Conservation (phyloP, 2,329 filamentous ascomycete species). For the Penicillium sp. region DNA sequence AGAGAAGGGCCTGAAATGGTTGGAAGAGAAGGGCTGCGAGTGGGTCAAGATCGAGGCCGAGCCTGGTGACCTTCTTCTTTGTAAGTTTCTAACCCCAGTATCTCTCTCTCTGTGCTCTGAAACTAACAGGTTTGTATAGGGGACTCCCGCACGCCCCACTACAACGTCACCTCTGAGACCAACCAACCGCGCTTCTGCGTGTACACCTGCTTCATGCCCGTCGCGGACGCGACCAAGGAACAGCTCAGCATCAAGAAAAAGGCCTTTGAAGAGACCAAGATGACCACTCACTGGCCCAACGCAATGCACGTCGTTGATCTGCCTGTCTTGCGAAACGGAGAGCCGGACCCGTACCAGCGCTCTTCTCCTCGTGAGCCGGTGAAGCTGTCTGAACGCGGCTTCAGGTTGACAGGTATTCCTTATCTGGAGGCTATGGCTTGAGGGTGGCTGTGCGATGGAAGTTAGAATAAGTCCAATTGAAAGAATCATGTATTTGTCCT, state of each 20-base stretch:
- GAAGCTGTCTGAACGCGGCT: conserved; percentile 43
- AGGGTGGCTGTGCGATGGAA: not conserved
- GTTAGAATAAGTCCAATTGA: not conserved
- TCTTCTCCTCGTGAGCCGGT: conserved; percentile 44
- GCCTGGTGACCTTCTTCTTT: conserved; percentile 48
- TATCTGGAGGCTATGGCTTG: conserved; percentile 35
- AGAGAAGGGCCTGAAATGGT: conserved; percentile 32
- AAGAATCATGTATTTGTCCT: not conserved
- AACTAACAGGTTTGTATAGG: not conserved
- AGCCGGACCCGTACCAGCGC: conserved; percentile 30
- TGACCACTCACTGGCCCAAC: conserved; percentile 46
- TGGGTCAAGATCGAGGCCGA: conserved; percentile 44
- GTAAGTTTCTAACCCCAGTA: conserved; percentile 14
- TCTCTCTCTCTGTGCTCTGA: too few relatives aligned
- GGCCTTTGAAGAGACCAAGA: conserved; percentile 41
- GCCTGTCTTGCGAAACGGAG: conserved; percentile 20
- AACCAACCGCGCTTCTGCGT: conserved; percentile 33
- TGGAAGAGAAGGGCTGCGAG: conserved; percentile 27
- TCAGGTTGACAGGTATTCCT: conserved; percentile 51
- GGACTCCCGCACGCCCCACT: conserved; percentile 43
- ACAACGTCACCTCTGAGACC: conserved; percentile 39
- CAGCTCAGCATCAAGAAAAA: conserved; percentile 46
- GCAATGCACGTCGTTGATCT: conserved; percentile 21
- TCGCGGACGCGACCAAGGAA: conserved; percentile 40
- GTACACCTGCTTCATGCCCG: conserved; percentile 48